Evolutionary conservation across 371 early-diverging fungal species (phyloP).

Genomic region (Mortierella sp.): DNA sequence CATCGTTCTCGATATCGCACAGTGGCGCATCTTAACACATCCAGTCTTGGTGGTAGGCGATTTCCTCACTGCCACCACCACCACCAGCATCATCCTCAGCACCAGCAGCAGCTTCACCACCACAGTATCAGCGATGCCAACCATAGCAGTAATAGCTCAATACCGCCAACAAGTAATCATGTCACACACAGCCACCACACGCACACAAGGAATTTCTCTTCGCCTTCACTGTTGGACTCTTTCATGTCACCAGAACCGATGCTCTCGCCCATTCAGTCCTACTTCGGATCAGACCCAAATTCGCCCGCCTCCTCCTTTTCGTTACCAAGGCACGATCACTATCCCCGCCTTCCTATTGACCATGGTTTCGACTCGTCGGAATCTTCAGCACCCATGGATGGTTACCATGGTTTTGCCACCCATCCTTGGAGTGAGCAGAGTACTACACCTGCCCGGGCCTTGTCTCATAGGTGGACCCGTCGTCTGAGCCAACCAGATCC

Average conservation of each 20-base stretch:
- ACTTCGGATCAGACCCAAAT: constrained; percentile 51
- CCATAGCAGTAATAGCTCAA: constrained; percentile 12
- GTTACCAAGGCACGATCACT: constrained; percentile 43
- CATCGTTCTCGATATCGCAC: constrained; percentile 8
- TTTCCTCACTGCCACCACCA: constrained; percentile 9
- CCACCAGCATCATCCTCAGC: background rate
- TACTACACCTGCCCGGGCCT: constrained; percentile 34
- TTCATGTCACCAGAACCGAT: constrained; percentile 47
- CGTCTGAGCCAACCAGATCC: constrained; percentile 39
- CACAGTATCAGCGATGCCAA: constrained; percentile 1
- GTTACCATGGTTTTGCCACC: constrained; percentile 51
- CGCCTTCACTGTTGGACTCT: constrained; percentile 42
- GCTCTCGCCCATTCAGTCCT: constrained; percentile 49
- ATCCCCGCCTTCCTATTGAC: constrained; percentile 25
- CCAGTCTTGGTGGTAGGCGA: constrained; percentile 7
- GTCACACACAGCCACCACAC: constrained; percentile 30
- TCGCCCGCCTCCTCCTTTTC: constrained; percentile 41
- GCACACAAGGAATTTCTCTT: constrained; percentile 38
- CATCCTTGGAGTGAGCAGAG: constrained; percentile 55
- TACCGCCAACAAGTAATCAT: constrained; percentile 11
- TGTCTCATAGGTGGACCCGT: constrained; percentile 50
- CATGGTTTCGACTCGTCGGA: background rate
- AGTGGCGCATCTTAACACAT: background rate
- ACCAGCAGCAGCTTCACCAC: background rate
- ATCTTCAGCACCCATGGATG: constrained; percentile 23